Percentiles rank a stretch among this genome's conserved stretches.
Evolutionary conservation across 1,284 basidiomycete species (phyloP).

Genomic region (Rhodotorula sp.): DNA sequence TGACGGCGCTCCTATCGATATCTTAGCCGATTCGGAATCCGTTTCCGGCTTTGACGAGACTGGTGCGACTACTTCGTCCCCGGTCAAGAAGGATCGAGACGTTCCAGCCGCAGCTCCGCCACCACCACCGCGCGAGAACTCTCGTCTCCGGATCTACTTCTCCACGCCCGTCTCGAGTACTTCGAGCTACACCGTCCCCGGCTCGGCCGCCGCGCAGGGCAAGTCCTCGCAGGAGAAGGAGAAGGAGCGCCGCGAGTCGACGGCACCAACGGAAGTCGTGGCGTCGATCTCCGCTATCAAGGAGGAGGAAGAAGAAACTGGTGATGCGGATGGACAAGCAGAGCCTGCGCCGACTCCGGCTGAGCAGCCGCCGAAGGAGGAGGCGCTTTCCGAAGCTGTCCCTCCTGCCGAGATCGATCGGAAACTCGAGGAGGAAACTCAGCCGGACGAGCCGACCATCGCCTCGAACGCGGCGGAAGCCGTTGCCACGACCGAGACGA

Average conservation of each 20-base stretch:
- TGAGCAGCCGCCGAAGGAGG: not conserved
- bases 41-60: not conserved
- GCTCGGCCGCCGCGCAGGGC: not conserved
- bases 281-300: not conserved
- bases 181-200: constrained; percentile 16
- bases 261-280: not conserved
- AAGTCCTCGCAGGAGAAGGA: constrained; percentile 15
- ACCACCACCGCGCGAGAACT: constrained; percentile 41
- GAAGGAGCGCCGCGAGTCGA: not conserved
- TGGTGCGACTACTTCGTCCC: constrained; percentile 1
- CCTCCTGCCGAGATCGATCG: not conserved
- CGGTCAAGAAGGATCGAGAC: not conserved
- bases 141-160: constrained; percentile 45
- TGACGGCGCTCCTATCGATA: constrained; percentile 39
- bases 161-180: constrained; percentile 34
- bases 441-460: too few species aligned
- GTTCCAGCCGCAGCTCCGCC: constrained; percentile 17
- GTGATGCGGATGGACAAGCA: not conserved
- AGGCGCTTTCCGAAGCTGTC: not conserved
- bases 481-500: not conserved
- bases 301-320: not conserved
- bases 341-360: not conserved
- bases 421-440: not conserved
- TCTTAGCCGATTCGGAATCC: not conserved
- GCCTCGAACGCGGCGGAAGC: too few species aligned